Base-by-base conservation (phyloP, 2,329 filamentous ascomycete species). In the Lachnellula hyalina region DNA sequence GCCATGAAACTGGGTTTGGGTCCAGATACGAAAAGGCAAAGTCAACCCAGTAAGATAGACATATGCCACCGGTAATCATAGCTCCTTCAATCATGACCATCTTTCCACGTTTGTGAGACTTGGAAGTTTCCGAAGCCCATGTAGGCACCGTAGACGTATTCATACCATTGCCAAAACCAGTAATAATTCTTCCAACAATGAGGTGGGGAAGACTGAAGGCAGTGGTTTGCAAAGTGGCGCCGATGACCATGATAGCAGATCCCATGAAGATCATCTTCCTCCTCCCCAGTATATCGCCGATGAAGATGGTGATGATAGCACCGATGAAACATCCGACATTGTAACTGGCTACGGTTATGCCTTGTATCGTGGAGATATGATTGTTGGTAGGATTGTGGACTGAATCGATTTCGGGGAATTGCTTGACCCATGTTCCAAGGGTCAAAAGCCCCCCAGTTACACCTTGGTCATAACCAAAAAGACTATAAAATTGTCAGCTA, bases 11-110 rank as follows among this genome's bases (percentile, higher is more conserved):
- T 11, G 74, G 75, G 47, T 73, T 73, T 1, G 72, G 77, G 4
- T 66, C 61, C 11, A 76, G 73, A 60, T 79, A 82, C 3, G 76
- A 79, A 59, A 82, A 73, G 19, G 79, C 81, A 42, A 82, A 77
- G 59, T 84, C 80, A 47, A 85, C 73, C 82, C 82, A 85, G 68
- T 83, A 83, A 4, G 75, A 77, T 21, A 83, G 72, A 64, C 77
- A 79, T 65, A 83, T 79, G 36, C 81, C 81, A 23, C 75, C 73
- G 0, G 79, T 81, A 58, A 84, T 82, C 51, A 83, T 63, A 5
- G 79, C 78, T 17, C 80, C 80, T 64, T 84, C 80, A 47, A 83
- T 75, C 78, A 83, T 82, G 65, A 84, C 79, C 25, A 83, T 71
- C 60, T 80, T 81, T n/a, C 80, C 81, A 48, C 81, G 74, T 61